Evolutionary conservation across 1,139 yeast genomes (phyloP), one percentile per base, ranked within the genome.

Genomic region (Taiozyma sp.): DNA sequence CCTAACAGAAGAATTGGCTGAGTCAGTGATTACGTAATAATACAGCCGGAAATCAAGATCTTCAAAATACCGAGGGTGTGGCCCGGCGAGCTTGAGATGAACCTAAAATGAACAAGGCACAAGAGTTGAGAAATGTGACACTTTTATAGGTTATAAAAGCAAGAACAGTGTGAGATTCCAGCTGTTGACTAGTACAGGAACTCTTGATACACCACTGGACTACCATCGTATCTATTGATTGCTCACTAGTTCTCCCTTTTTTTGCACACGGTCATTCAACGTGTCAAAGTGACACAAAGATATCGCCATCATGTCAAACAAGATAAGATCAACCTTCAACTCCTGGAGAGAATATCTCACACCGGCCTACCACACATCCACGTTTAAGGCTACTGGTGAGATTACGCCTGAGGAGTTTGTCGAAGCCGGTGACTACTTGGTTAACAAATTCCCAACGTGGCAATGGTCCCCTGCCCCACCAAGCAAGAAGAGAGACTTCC

Each of bases 361-460:
- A 4, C 99, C 99, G 1, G 85, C 91, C 10, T 79, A 83, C 46
- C 89, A 90, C 67, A 79, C 74, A 22, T 89, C 97, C 29, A 88
- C 93, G 43, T 93, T 90, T 69, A 75, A 81, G 50, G 71, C 77
- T 47, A 88, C 97, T 0, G 99, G 99, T 4, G 95, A 91, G 66
- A 84, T 93, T 50, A 86, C 96, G 1, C 98, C 98, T 3, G 96
- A 88, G 53, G 97, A 91, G 66, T 91, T 90, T 68, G 90, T 89
- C 10, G 75, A 73, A 50, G 97, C 97, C 6, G 97, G 98, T n/a
- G 97, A 91, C 63, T 90, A 88, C 65, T 71, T 93, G 54, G 93
- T 85, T 39, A 83, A 81, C 68, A 88, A 88, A 73, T 93, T 95
- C 67, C 98, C 99, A 2, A 95, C 98, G 0, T 93, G 99, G 99